Evolutionary conservation across 2,329 filamentous ascomycete genomes (phyloP), one percentile per base, ranked within the genome.

Genomic region (Aspergillus tubingensis): DNA sequence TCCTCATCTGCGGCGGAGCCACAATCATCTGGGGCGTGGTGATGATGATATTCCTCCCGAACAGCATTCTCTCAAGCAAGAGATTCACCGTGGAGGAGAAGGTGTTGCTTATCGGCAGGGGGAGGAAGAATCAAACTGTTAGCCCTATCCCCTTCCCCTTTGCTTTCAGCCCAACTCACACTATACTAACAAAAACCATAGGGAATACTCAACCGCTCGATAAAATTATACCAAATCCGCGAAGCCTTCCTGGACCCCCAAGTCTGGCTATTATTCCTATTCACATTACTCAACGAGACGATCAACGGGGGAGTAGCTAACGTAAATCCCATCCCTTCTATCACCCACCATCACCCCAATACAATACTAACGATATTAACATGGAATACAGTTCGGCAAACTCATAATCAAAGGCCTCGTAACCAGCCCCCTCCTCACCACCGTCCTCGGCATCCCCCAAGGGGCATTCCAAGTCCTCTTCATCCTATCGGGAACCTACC

Each of bases 271-370:
- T 62, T 80, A 5, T 79, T 79, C 55, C 60, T 81, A 1, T 82
- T 79, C 56, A 77, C 77, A 3, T 70, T 86, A 0, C 70, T 84
- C 17, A 86, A 86, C 58, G 83, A 86, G 64, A 72, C 77, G 2
- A 79, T 85, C 63, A 73, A 73, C 32, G 71, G 86, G 80, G 84
- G 83, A 0, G 70, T 84, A 8, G 80, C 83, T 5, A 85, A 83
- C 64, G 61, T 63, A 61, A 2, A 17, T 7, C 10, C 41, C 19
- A 10, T n/a, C 39, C n/a, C 7, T 19, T 19, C 38, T 10, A 19
- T 32, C 6, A 15, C 15, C 10, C 13, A 11, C 19, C 11, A 4
- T 11, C 3, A 1, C 15, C 2, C n/a, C 17, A 19, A 30, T 7
- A 27, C 19, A 19, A 19, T 19, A 19, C 19, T 27, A 43, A 54